Conservation (phyloP, 306 rosid species). For the Fagus crenata region DNA sequence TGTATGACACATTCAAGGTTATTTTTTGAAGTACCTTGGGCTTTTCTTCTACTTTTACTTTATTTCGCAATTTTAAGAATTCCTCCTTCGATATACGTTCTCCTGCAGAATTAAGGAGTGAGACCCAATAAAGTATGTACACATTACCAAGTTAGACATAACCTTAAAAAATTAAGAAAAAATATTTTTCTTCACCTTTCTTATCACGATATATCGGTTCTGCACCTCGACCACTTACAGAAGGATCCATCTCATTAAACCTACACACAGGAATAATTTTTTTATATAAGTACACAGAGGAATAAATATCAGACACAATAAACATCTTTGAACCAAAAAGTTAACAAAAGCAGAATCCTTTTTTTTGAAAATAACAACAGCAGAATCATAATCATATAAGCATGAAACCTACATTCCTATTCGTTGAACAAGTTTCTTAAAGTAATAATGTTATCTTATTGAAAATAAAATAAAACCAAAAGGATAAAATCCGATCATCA, state of each 20-base stretch:
- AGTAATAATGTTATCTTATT: neutral
- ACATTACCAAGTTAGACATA: slow-evolving; percentile 3
- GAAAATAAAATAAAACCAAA: neutral
- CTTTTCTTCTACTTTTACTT: slow-evolving; percentile 75
- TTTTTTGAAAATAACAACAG: no score
- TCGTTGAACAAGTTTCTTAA: neutral
- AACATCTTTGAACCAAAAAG: neutral
- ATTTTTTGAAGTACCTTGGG: slow-evolving; percentile 62
- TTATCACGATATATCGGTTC: slow-evolving; percentile 78
- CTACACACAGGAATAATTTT: slow-evolving; percentile 36
- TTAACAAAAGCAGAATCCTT: neutral
- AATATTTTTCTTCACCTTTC: slow-evolving; percentile 56
- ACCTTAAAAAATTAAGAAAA: slow-evolving; percentile 12
- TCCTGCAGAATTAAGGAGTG: slow-evolving; percentile 44
- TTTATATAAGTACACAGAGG: no score
- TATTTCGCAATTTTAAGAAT: slow-evolving; percentile 61
- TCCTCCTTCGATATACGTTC: slow-evolving; percentile 70
- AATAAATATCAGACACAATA: slow-evolving; percentile 1
- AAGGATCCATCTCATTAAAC: slow-evolving; percentile 77
- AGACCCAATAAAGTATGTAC: slow-evolving; percentile 15
- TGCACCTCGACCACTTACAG: slow-evolving; percentile 65
- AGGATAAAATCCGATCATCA: neutral
- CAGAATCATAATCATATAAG: neutral
- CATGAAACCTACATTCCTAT: neutral
- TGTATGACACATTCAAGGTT: neutral